These are phyloP conservation scores for Verticillium nubilum DNA, from an alignment of 2,329 filamentous ascomycete genomes.

Conservation along the genomic window DNA sequence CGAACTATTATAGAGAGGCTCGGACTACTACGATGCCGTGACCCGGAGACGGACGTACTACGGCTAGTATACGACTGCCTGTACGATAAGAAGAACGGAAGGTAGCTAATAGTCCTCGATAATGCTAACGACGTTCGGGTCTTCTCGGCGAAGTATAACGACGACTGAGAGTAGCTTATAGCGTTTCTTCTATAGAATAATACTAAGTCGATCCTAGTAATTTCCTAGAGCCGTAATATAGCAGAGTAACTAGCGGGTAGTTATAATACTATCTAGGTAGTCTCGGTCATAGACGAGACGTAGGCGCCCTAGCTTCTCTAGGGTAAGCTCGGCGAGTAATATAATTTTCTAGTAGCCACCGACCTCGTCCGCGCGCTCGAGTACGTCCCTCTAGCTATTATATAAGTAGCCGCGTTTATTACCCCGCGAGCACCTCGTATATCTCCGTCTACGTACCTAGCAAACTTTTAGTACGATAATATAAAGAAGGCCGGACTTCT, in stretches of 20 bases:
- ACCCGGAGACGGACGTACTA: neutral
- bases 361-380: neutral
- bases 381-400: neutral
- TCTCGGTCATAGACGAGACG: too few species aligned
- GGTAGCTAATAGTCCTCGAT: too few species aligned
- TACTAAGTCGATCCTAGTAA: neutral
- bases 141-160: too few species aligned
- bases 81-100: neutral
- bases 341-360: too few species aligned
- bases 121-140: too few species aligned
- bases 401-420: neutral
- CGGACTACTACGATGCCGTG: neutral
- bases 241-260: neutral
- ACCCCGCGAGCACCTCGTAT: neutral
- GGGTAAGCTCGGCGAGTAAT: too few species aligned
- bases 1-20: neutral
- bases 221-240: too few species aligned
- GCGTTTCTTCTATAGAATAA: neutral
- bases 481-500: neutral
- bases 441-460: neutral
- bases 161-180: too few species aligned
- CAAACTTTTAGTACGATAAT: neutral
- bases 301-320: neutral
- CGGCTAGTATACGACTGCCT: neutral
- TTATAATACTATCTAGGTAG: neutral